Percentiles rank a stretch among this genome's conserved stretches.
phyloP scores from a whole-genome alignment of 495 filamentous ascomycete species.

The Delitschia confertaspora region DNA sequence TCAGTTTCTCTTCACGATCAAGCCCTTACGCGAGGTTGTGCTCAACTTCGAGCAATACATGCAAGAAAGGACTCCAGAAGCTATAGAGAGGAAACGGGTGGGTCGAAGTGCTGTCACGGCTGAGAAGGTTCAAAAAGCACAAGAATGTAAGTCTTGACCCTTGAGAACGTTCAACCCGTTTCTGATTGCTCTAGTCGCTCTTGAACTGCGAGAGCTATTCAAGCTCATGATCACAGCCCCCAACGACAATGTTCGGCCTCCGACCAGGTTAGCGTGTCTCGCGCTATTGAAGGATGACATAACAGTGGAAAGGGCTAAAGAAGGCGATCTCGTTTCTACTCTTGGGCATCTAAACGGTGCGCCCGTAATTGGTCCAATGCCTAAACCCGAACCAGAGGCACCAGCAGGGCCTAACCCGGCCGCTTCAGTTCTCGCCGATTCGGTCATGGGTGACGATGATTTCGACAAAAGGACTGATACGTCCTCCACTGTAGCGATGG shows the following conservation, averaged over 20 bases:
- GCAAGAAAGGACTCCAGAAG: slow-evolving; percentile 54
- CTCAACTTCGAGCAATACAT: slow-evolving; percentile 60
- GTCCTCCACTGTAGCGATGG: slow-evolving; percentile 1
- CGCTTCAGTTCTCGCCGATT: slow-evolving; percentile 2
- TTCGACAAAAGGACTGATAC: slow-evolving; percentile 23
- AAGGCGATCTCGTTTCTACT: neutral
- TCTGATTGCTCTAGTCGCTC: slow-evolving; percentile 46
- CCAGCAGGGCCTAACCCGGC: slow-evolving; percentile 15
- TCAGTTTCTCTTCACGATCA: slow-evolving; percentile 89
- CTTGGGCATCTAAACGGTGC: slow-evolving; percentile 45
- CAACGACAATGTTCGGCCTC: slow-evolving; percentile 51
- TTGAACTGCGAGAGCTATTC: slow-evolving; percentile 67
- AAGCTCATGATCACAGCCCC: slow-evolving; percentile 54
- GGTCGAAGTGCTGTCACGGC: slow-evolving; percentile 50
- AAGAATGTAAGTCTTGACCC: slow-evolving; percentile 51
- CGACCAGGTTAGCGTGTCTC: slow-evolving; percentile 71
- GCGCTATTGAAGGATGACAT: slow-evolving; percentile 59
- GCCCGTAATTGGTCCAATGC: slow-evolving; percentile 44
- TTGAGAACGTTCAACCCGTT: too few species aligned
- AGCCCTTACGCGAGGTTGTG: slow-evolving; percentile 70
- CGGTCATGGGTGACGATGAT: slow-evolving; percentile 29
- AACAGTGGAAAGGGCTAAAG: slow-evolving; percentile 35
- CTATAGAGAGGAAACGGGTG: slow-evolving; percentile 54
- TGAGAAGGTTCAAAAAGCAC: slow-evolving; percentile 58
- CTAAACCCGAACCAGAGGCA: slow-evolving; percentile 30